Evolutionary conservation across 768 basidiomycete species (phyloP), one percentile per base, ranked within the genome.

Genomic region (Agrocybe praecox): DNA sequence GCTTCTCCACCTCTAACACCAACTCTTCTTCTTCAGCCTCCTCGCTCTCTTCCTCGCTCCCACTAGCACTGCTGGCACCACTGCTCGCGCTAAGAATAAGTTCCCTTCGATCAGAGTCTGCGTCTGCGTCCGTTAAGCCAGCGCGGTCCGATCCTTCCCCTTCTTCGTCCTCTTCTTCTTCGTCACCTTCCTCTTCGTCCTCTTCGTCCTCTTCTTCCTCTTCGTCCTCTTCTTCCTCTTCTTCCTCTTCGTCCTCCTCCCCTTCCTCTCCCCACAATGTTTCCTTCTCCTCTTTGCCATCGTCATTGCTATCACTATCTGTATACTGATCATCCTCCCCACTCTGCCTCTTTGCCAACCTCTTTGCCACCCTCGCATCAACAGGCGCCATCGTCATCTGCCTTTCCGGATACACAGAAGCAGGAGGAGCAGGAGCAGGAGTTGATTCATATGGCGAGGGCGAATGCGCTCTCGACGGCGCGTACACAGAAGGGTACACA

Each of bases 141-240:
- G 12, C 36, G 26, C 9, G 26, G 9, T 29, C 26, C 26, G 26
- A 29, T 29, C 23, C 48, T 7, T 52, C 57, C 24, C 46, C 46
- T 7, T 59, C 52, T 21, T 49, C 57, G 14, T 49, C 57, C 32
- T 64, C 65, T 22, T 49, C 52, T n/a, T 59, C 61, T 17, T 69
- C 36, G 48, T 67, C 57, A 29, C 48, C 47, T 12, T n/a, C 55
- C 12, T 48, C 49, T 17, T n/a, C 34, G 19, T 32, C 62, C 18
- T 53, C 57, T 6, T 42, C 55, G 8, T 49, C 51, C 10, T 49
- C 57, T 12, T 40, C 55, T 50, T 47, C 34, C 10, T 21, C 48
- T 26, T 46, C 55, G 18, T 47, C 47, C 21, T 57, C 29, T 23
- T 45, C 53, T 11, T 43, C 47, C 24, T 47, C 40, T 15, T 46